A percentile compares a stretch with the other conserved stretches of the same genome.
Conservation (phyloP, 345 rosid species). For the Odontarrhena argentea region DNA sequence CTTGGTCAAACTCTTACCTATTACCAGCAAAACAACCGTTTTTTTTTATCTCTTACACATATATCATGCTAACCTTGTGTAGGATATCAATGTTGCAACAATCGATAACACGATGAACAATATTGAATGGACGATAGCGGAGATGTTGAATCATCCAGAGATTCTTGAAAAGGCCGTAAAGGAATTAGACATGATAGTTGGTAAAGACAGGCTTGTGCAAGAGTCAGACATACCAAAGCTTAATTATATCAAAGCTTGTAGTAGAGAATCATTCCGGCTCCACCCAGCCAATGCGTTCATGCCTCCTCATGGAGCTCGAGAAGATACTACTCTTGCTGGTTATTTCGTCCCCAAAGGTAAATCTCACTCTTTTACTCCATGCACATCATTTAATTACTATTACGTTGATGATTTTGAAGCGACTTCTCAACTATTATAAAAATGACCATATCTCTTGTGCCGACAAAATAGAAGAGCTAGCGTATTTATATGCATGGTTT, state of each 20-base stretch:
- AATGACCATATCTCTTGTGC: too few relatives aligned
- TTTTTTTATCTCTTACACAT: too few relatives aligned
- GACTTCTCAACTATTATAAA: too few relatives aligned
- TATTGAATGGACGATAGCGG: conserved; percentile 46
- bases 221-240: conserved; percentile 41
- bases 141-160: conserved; percentile 43
- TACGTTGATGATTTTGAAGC: background rate
- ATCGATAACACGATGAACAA: conserved; percentile 39
- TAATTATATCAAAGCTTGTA: conserved; percentile 43
- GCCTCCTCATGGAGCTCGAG: conserved; percentile 34
- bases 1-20: too few relatives aligned
- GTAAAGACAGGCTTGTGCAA: conserved; percentile 41
- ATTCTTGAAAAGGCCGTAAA: conserved; percentile 33
- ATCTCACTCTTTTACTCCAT: too few relatives aligned
- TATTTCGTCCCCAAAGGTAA: conserved; percentile 42
- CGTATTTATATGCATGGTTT: too few relatives aligned
- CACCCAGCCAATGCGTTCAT: conserved; percentile 39
- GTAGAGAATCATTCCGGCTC: conserved; percentile 35
- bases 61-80: background rate
- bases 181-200: conserved; percentile 42
- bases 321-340: conserved; percentile 42
- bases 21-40: too few relatives aligned
- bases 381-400: too few relatives aligned
- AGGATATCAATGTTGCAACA: conserved; percentile 27
- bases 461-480: too few relatives aligned